These are phyloP conservation scores for Kodamaea hsintzibuensis DNA, from an alignment of 805 yeast species.

Conservation along the genomic window DNA sequence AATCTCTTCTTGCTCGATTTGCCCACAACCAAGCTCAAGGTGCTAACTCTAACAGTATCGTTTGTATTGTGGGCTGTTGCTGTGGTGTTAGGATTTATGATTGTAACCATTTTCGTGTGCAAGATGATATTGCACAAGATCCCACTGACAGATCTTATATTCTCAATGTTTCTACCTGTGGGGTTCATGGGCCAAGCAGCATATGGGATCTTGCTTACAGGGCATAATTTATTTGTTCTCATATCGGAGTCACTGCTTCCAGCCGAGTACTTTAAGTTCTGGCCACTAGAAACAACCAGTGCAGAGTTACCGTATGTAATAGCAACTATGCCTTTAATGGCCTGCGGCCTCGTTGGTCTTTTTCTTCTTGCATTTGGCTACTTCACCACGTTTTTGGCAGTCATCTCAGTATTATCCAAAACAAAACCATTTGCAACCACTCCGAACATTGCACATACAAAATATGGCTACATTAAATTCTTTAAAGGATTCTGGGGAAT, in stretches of 20 bases:
- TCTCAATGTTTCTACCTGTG: conserved; percentile 71
- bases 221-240: conserved; percentile 39
- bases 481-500: conserved; percentile 64
- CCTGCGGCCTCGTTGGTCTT: conserved; percentile 35
- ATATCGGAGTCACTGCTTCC: conserved; percentile 11
- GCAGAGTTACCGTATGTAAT: neutral
- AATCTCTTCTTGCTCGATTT: conserved; percentile 49
- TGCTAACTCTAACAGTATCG: conserved; percentile 54
- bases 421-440: conserved; percentile 33
- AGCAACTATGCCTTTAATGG: conserved; percentile 8
- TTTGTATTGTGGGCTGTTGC: conserved; percentile 72
- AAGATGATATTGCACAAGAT: conserved; percentile 57
- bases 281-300: neutral
- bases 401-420: conserved; percentile 43
- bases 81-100: conserved; percentile 55
- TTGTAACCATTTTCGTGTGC: conserved; percentile 57
- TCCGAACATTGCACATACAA: conserved; percentile 22
- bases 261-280: conserved; percentile 7
- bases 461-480: conserved; percentile 21
- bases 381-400: conserved; percentile 45
- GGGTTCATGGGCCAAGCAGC: conserved; percentile 89
- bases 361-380: conserved; percentile 56
- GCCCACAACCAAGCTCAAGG: conserved; percentile 43
- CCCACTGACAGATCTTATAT: conserved; percentile 55
- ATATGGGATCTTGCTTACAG: conserved; percentile 60